These are phyloP conservation scores for Peniophora sp. DNA, from an alignment of 1,284 basidiomycete genomes.

Conservation along the genomic window DNA sequence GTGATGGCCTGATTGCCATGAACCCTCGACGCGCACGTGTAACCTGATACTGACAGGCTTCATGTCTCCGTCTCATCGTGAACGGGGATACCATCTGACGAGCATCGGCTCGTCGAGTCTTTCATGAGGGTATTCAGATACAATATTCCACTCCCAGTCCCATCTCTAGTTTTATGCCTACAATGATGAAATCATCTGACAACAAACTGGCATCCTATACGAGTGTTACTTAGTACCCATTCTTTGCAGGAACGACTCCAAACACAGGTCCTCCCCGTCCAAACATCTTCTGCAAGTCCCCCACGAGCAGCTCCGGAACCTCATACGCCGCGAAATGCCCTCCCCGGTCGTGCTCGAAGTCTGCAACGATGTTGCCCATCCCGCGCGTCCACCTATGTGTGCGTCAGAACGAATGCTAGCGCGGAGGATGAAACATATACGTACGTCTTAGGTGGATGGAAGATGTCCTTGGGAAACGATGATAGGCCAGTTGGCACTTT, in stretches of 20 bases:
- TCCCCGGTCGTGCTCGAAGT: neutral
- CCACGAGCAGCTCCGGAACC: neutral
- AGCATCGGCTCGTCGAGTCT: too few species aligned
- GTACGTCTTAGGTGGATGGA: conserved; percentile 27
- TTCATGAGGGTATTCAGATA: too few species aligned
- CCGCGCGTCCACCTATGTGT: neutral
- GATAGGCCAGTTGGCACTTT: conserved; percentile 25
- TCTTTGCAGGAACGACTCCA: neutral
- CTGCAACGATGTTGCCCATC: neutral
- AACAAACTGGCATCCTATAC: too few species aligned
- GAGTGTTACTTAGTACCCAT: neutral
- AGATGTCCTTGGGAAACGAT: conserved; percentile 35
- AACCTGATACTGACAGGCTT: too few species aligned
- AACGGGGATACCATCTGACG: too few species aligned
- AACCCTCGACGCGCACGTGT: too few species aligned
- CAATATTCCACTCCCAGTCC: too few species aligned
- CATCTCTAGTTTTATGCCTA: too few species aligned
- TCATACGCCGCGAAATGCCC: neutral
- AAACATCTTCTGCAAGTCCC: neutral
- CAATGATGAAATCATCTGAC: too few species aligned
- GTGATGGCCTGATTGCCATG: too few species aligned
- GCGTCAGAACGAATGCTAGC: neutral
- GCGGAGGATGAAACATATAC: conserved; percentile 8
- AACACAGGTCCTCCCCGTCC: neutral
- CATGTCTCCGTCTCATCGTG: too few species aligned